Base-by-base conservation (phyloP, 2,329 filamentous ascomycete species). In the Chaetomium sp. region DNA sequence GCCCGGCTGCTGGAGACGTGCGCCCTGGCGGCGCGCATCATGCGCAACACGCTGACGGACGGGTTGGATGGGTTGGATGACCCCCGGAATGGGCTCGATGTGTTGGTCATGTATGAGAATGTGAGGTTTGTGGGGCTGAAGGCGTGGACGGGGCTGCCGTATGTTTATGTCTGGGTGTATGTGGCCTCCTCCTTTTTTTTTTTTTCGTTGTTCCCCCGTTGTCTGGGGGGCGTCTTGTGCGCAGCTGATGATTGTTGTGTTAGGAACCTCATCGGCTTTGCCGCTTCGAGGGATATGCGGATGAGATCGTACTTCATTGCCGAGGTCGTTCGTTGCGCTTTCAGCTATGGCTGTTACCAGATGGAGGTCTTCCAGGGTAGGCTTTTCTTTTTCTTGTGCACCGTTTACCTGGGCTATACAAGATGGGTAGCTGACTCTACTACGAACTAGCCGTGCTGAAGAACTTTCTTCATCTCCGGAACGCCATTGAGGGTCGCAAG, bases 331-430 rank as follows among this genome's bases (percentile, higher is more conserved):
- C 57, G 57, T 27, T 59, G 57, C 57, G 45, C 57, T 8, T 59
- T 59, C 13, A 59, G 57, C 45, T 59, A 59, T 9, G 57, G 57
- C 4, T 59, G 57, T 6, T 59, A 59, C 45, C 57, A 59, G 57
- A 59, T 59, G 57, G 57, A 59, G 27, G 57, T 50, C 29, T 59
- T 59, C 35, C 45, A 50, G 45, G 57, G 57, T 50, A 50, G 2
- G 56, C 50, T 10, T 13, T 19, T 49, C 9, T 13, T 33, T 6
- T 16, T n/a, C 29, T 49, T 16, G 3, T 23, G 10, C 2, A 31
- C 3, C 8, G 6, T 12, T n/a, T 6, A n/a, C 38, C 21, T 31
- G 16, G 16, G 3, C 6, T 45, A 4, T 21, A n/a, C 47, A 25
- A 21, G 12, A 23, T 42, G 4, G 19, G 38, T 49, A 16, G 25